Evolutionary conservation across 176 grass and related monocot genomes (phyloP).

Genomic region (Carex kokanica): DNA sequence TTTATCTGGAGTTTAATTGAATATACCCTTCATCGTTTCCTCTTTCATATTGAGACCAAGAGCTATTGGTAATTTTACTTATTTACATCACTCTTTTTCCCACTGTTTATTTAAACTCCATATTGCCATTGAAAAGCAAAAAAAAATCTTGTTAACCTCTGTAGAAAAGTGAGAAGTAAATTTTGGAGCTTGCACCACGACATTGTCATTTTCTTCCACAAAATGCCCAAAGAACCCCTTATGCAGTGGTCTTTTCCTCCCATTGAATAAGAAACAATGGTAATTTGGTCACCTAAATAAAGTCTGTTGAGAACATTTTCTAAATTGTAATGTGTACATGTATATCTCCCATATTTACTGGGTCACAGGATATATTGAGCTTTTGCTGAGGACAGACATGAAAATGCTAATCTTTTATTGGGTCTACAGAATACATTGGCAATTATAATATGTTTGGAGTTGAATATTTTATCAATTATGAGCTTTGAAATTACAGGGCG

Average conservation of each 20-base stretch:
- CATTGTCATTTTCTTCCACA: background rate
- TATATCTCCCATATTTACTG: background rate
- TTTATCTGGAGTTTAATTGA: conserved; percentile 82
- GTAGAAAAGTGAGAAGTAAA: background rate
- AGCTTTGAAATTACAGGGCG: conserved; percentile 42
- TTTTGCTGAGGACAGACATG: background rate
- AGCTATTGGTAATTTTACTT: conserved; percentile 16
- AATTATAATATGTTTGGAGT: background rate
- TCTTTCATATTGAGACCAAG: conserved; percentile 80
- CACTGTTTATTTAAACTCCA: background rate
- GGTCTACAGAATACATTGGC: background rate
- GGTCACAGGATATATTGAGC: background rate
- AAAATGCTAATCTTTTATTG: background rate
- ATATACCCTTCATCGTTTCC: conserved; percentile 73
- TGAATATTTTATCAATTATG: conserved; percentile 20
- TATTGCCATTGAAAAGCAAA: background rate
- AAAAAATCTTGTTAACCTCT: background rate
- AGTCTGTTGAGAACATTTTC: background rate
- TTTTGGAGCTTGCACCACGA: background rate
- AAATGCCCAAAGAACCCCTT: background rate
- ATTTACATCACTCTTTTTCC: background rate
- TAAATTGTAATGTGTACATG: background rate
- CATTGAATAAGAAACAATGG: background rate
- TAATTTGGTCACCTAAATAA: background rate
- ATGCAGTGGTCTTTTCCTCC: background rate